These are phyloP conservation scores for Eucalyptus victrix DNA, from an alignment of 345 rosid species.

Conservation along the genomic window DNA sequence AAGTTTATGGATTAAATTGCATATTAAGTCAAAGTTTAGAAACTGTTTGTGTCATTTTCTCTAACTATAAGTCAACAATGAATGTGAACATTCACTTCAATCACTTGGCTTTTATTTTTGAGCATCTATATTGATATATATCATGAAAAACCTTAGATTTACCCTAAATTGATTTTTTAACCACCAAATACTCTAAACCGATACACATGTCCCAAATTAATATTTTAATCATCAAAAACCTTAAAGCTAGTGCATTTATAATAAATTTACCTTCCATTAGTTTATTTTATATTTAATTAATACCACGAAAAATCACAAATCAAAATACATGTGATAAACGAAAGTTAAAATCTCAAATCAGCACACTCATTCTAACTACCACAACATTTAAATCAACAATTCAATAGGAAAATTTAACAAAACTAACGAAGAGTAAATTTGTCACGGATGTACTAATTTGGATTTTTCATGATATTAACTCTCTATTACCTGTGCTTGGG, in stretches of 20 bases:
- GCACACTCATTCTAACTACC: not conserved
- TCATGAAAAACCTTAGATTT: not conserved
- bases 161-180: too few species aligned
- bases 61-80: not conserved
- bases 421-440: too few species aligned
- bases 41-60: rapidly evolving
- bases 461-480: too few species aligned
- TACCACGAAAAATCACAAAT: too few species aligned
- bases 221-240: too few species aligned
- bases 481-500: too few species aligned
- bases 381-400: rapidly evolving
- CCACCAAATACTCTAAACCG: rapidly evolving
- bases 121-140: not conserved
- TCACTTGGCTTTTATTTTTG: not conserved
- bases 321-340: too few species aligned
- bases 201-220: not conserved
- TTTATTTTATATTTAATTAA: too few species aligned
- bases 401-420: too few species aligned
- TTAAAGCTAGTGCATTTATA: too few species aligned
- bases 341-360: rapidly evolving
- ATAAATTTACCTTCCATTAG: rapidly evolving
- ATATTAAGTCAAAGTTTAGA: too few species aligned
- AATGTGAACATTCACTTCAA: not conserved
- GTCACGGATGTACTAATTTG: rapidly evolving
- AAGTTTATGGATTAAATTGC: too few species aligned